These are phyloP conservation scores for Fraxinus sp. DNA, from an alignment of 305 asterid genomes.

Conservation along the genomic window DNA sequence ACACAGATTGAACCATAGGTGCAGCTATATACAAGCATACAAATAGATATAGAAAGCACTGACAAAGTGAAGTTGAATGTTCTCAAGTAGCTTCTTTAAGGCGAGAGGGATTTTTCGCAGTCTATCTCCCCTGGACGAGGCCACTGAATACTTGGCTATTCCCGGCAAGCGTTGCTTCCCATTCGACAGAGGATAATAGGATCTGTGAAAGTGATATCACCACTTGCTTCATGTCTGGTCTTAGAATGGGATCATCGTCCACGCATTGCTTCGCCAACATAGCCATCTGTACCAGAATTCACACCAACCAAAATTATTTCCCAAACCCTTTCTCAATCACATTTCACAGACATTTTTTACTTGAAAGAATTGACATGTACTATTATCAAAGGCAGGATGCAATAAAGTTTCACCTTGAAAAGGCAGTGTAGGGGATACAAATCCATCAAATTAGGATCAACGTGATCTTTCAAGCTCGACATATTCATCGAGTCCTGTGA, in stretches of 20 bases:
- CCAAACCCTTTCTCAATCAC: background rate
- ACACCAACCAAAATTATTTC: background rate
- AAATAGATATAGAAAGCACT: background rate
- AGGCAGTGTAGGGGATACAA: slow-evolving; percentile 88
- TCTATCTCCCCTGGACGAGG: slow-evolving; percentile 87
- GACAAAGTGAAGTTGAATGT: background rate
- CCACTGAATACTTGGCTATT: slow-evolving; percentile 97
- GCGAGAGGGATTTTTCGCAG: background rate
- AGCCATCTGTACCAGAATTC: slow-evolving; percentile 52
- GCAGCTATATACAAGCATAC: background rate
- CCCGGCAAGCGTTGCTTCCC: slow-evolving; percentile 99
- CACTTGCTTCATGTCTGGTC: slow-evolving; percentile 94
- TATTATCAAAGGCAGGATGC: background rate
- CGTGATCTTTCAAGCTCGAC: slow-evolving; percentile 76
- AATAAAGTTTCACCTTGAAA: slow-evolving; percentile 56
- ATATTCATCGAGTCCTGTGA: slow-evolving; percentile 73
- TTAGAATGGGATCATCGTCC: slow-evolving; percentile 80
- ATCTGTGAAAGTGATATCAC: slow-evolving; percentile 86
- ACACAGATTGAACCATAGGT: background rate
- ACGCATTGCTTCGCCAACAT: slow-evolving; percentile 85
- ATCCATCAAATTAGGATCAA: slow-evolving; percentile 78
- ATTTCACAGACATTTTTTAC: background rate
- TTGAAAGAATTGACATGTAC: background rate
- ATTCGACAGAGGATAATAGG: slow-evolving; percentile 80
- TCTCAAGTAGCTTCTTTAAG: background rate